A percentile compares a stretch with the other conserved stretches of the same genome.
These are phyloP conservation scores for Artemisia argyi DNA, from an alignment of 129 eudicot species.

Conservation along the genomic window DNA sequence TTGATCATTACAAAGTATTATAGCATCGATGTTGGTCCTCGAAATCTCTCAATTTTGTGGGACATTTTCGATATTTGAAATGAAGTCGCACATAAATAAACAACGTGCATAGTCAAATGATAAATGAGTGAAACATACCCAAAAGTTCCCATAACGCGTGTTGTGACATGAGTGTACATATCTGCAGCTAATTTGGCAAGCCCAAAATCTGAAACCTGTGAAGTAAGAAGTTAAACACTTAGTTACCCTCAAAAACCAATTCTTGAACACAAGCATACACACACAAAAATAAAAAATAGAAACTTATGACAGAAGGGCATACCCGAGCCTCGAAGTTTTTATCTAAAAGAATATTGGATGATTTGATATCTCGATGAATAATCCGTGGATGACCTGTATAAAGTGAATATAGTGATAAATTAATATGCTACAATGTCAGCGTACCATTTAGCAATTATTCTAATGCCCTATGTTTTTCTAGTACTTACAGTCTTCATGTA, in stretches of 20 bases:
- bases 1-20: neutral
- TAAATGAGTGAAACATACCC: constrained; percentile 48
- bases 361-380: constrained; percentile 94
- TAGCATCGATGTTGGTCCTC: neutral
- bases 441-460: no score
- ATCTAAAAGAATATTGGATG: constrained; percentile 88
- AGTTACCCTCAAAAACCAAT: constrained; percentile 6
- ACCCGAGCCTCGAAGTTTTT: constrained; percentile 88
- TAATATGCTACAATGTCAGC: no score
- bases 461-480: no score
- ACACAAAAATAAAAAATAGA: neutral
- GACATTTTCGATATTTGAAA: neutral
- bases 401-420: constrained; percentile 1
- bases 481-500: constrained; percentile 87
- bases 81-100: no score
- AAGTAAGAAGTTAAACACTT: neutral
- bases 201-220: constrained; percentile 95
- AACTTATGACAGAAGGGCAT: constrained; percentile 17
- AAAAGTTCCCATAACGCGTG: constrained; percentile 97
- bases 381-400: constrained; percentile 84
- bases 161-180: constrained; percentile 76
- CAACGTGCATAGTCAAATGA: neutral
- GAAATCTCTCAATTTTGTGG: neutral
- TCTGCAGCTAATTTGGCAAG: constrained; percentile 84
- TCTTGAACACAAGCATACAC: neutral